Base-by-base conservation (phyloP, 169 alveolate genomes). In the Plasmodium reichenowi region DNA sequence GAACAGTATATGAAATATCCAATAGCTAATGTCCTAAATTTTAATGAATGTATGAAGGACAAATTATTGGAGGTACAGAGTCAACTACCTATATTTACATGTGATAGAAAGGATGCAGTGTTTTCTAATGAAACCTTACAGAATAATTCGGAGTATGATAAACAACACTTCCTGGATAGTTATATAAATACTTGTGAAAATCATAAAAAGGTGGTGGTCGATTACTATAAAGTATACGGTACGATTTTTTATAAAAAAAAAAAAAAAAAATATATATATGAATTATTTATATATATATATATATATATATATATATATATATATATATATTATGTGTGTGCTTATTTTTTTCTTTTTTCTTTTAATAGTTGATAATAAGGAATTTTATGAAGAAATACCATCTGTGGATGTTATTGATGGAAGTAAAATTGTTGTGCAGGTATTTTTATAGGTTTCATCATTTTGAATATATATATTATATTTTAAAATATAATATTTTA, bases 301-400 rank as follows among this genome's bases (percentile, higher is more conserved):
- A 70, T 45, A 70, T 70, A 54, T 22, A 22, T 32, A 1, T 32
- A 5, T 7, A 32, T 50, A 50, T 71, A 17, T 13, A 29, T 71
- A 20, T 20, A 48, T 48, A 71, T 50, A 10, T 20, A 50, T 32
- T 56, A 63, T 32, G 15, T 59, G 12, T 17, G 67, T 9, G 67
- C 38, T 13, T 24, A 24, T 64, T 38, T 20, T 48, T 68, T 50
- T 50, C 20, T n/a, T 58, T 72, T 8, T 72, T 22, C 4, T 26
- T 72, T 26, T 54, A 8, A 2, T 45, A 80, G 89, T 67, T 32
- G 89, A 80, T 48, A 80, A 80, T 67, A 64, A 67, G 22, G 89
- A 80, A 22, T 80, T 80, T 43, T 38, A 66, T 80, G 89, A 80
- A 47, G 89, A 80, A 80, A 80, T 80, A 15, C 89, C 89, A 10